Percentiles rank a stretch among this genome's conserved stretches.
These are phyloP conservation scores for Neopestalotiopsis sp. DNA, from an alignment of 2,329 filamentous ascomycete species.

Conservation along the genomic window DNA sequence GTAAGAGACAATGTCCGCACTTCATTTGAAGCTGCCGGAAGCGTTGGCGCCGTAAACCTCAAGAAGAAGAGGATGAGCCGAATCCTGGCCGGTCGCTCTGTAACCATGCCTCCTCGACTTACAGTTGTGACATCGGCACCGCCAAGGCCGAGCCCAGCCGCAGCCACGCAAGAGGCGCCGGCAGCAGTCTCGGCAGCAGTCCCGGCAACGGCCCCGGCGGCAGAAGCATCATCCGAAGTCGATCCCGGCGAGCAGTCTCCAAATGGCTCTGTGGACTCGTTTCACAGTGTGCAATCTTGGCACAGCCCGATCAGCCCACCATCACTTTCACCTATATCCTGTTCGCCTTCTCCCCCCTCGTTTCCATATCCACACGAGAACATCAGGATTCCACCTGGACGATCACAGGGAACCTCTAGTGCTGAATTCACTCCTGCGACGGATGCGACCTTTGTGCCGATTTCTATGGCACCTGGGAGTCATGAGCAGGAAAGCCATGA, in stretches of 20 bases:
- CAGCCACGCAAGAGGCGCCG: conserved; percentile 26
- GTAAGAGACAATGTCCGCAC: conserved; percentile 27
- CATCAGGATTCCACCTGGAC: conserved; percentile 41
- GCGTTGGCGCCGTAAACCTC: conserved; percentile 32
- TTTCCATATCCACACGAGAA: conserved; percentile 48
- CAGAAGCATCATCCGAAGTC: conserved; percentile 27
- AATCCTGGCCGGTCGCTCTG: conserved; percentile 40
- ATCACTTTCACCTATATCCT: conserved; percentile 51
- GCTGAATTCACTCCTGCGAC: conserved; percentile 39
- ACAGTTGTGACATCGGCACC: conserved; percentile 48
- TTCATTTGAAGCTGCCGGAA: conserved; percentile 36
- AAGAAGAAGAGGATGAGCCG: conserved; percentile 35
- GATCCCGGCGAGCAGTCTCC: conserved; percentile 45
- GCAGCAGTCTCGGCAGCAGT: conserved; percentile 9
- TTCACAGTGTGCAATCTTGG: conserved; percentile 61
- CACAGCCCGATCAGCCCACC: conserved; percentile 50
- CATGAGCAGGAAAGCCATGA: conserved; percentile 33
- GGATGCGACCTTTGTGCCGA: conserved; percentile 35
- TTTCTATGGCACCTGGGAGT: conserved; percentile 29
- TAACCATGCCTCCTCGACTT: conserved; percentile 47
- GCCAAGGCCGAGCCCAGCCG: conserved; percentile 33
- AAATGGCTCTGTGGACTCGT: conserved; percentile 55
- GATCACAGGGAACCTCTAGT: conserved; percentile 35
- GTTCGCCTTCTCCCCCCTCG: conserved; percentile 37
- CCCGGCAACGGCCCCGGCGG: conserved; percentile 22